A percentile compares a stretch with the other conserved stretches of the same genome.
phyloP scores from a whole-genome alignment of 2,329 filamentous ascomycete species.

The Chaetomiaceae sp. region DNA sequence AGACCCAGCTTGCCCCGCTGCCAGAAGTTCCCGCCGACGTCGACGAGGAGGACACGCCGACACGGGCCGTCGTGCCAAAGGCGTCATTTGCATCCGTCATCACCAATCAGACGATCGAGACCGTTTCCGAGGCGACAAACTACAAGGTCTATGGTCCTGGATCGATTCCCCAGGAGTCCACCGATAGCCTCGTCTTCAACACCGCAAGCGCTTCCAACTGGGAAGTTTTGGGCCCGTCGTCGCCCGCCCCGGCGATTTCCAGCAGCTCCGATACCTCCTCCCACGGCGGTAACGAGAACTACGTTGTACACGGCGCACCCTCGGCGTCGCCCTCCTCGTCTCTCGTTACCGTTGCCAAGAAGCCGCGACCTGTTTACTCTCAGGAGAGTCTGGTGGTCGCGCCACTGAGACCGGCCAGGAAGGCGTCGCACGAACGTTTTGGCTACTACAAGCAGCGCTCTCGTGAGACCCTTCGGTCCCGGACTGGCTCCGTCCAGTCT shows the following conservation, averaged over 20 bases:
- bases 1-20: constrained; percentile 31
- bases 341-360: constrained; percentile 31
- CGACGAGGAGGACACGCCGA: constrained; percentile 18
- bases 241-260: constrained; percentile 43
- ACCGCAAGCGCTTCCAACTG: constrained; percentile 47
- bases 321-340: constrained; percentile 39
- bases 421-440: constrained; percentile 44
- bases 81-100: constrained; percentile 33
- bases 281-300: constrained; percentile 43
- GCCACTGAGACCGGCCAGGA: constrained; percentile 46
- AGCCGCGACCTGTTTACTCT: constrained; percentile 46
- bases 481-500: constrained; percentile 38
- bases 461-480: constrained; percentile 48
- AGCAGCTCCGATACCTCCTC: constrained; percentile 35
- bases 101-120: constrained; percentile 39
- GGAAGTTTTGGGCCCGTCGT: constrained; percentile 47
- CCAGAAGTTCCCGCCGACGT: constrained; percentile 29
- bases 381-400: constrained; percentile 57
- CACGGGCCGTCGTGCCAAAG: constrained; percentile 30
- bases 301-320: constrained; percentile 45
- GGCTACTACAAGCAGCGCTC: constrained; percentile 48
- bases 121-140: constrained; percentile 47
- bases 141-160: constrained; percentile 48
- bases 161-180: constrained; percentile 35
- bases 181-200: constrained; percentile 38